Evolutionary conservation across 495 filamentous ascomycete species (phyloP).

Genomic region (Monascus purpureus): DNA sequence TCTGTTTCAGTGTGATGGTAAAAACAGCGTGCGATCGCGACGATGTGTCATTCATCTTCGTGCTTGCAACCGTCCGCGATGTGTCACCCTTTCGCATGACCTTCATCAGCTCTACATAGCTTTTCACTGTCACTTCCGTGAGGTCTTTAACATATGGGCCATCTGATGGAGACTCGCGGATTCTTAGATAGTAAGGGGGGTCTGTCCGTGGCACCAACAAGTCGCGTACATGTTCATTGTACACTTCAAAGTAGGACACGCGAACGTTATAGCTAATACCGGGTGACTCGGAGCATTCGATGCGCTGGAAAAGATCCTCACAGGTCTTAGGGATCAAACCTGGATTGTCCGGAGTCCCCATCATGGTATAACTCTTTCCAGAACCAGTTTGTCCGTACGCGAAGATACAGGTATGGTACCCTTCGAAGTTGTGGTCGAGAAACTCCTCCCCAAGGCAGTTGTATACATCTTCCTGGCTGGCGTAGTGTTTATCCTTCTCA

Average conservation of each 20-base stretch:
- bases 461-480: constrained; percentile 86
- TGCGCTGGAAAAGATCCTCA: constrained; percentile 88
- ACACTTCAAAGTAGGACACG: constrained; percentile 97
- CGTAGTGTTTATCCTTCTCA: constrained; percentile 57
- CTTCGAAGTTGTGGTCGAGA: constrained; percentile 97
- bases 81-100: constrained; percentile 83
- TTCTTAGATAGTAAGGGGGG: constrained; percentile 85
- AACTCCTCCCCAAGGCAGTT: constrained; percentile 91
- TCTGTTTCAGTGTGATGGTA: constrained; percentile 94
- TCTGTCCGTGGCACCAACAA: constrained; percentile 65
- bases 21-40: constrained; percentile 93
- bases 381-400: constrained; percentile 97
- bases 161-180: constrained; percentile 87
- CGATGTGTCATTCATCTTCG: constrained; percentile 98
- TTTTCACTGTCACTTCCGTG: constrained; percentile 80
- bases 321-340: constrained; percentile 96
- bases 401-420: constrained; percentile 98
- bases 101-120: constrained; percentile 67
- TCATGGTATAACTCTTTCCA: constrained; percentile 98
- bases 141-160: constrained; percentile 97
- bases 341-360: constrained; percentile 78
- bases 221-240: constrained; percentile 98
- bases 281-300: constrained; percentile 67
- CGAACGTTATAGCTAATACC: constrained; percentile 93
- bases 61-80: constrained; percentile 83